Evolutionary conservation across 192 early-diverging fungal species (phyloP), one percentile per base, ranked within the genome.

Genomic region (Podila horticola): DNA sequence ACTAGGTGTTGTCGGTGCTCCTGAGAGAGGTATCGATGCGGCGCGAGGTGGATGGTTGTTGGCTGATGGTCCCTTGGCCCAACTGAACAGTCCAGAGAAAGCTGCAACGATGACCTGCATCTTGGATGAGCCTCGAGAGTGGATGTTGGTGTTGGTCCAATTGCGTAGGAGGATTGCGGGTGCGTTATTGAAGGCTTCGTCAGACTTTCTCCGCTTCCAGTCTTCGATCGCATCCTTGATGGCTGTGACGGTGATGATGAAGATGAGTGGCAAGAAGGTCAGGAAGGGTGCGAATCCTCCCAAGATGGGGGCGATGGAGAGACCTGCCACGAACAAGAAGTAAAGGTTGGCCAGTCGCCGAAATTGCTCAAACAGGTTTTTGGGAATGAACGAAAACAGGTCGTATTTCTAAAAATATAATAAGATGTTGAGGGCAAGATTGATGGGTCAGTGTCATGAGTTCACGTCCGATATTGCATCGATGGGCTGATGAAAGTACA

Each of bases 331-430:
- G 64, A 93, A 93, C 59, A 97, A 82, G 79, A 99, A 99, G 82
- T 97, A 99, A 33, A 98, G 88, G 82, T 99, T 99, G 58, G 98
- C 98, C 9, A 97, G 88, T 48, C 91, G 90, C 10, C 95, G 92
- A 83, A 99, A 99, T 87, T 99, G 97, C 89, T 98, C 97, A 81
- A 95, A 94, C 66, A 99, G 77, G 70, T 98, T 98, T 79, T 96
- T 97, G 22, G 97, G 97, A 19, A 99, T 82, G 84, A 98, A 99
- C 0, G 93, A 93, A 13, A 95, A 59, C 6, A 93, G 75, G 8
- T 95, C 95, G 87, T 99, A 99, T 83, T 98, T 99, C 77, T 81
- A 72, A 55, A 55, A 55, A 24, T n/a, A 52, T n/a, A n/a, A 22
- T 24, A 55, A 24, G 19, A 24, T 24, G 52, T 24, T 24, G 52